A percentile compares a stretch with the other conserved stretches of the same genome.
phyloP scores from a whole-genome alignment of 2,329 filamentous ascomycete species.

The Pseudogymnoascus sp. region DNA sequence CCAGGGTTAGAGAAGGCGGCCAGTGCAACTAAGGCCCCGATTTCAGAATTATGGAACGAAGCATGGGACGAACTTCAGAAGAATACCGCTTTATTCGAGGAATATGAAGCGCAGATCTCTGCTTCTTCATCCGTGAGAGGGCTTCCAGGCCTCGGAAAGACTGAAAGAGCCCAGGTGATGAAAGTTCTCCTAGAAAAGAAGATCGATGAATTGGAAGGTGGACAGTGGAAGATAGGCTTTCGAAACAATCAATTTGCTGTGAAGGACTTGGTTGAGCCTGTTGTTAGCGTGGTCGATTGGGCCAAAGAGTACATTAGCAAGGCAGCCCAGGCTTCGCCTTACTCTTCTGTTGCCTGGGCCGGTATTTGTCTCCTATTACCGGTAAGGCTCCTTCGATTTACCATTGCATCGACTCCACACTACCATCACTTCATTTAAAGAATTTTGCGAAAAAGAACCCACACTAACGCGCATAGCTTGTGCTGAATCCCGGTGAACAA shows the following conservation, averaged over 20 bases:
- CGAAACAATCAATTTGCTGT: slow-evolving; percentile 12
- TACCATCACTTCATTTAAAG: not conserved
- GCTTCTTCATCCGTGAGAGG: not conserved
- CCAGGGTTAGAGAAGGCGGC: not conserved
- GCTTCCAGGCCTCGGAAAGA: not conserved
- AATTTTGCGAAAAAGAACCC: not conserved
- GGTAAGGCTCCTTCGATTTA: not conserved
- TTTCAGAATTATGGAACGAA: not conserved
- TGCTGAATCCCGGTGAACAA: slow-evolving; percentile 18
- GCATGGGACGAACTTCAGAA: not conserved
- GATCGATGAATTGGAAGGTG: slow-evolving; percentile 10
- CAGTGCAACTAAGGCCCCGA: not conserved
- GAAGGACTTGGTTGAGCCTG: slow-evolving; percentile 14
- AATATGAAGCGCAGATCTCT: not conserved
- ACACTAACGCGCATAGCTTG: not conserved
- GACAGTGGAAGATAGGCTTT: slow-evolving; percentile 16
- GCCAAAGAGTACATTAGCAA: slow-evolving; percentile 15
- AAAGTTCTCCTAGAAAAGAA: slow-evolving; percentile 5
- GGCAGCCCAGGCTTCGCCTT: slow-evolving; percentile 13
- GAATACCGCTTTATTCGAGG: not conserved
- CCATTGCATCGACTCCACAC: not conserved
- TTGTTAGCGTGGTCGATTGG: slow-evolving; percentile 14
- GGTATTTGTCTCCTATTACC: slow-evolving; percentile 15
- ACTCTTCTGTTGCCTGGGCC: slow-evolving; percentile 16
- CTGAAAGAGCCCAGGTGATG: not conserved